These are phyloP conservation scores for Aspergillus egyptiacus DNA, from an alignment of 495 filamentous ascomycete genomes.

Conservation along the genomic window DNA sequence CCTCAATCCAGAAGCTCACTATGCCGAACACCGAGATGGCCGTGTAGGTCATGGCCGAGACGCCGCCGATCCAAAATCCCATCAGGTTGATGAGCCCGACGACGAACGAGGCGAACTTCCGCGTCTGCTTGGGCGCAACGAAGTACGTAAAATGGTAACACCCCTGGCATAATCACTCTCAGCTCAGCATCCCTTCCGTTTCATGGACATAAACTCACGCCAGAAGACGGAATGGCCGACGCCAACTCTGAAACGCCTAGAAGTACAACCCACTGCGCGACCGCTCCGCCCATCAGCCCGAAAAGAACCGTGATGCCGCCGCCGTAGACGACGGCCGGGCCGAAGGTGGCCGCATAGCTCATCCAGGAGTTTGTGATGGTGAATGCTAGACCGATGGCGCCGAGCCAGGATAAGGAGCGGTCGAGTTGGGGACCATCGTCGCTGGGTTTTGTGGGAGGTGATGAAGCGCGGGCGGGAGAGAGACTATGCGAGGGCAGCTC, in stretches of 20 bases:
- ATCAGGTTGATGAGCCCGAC: slow-evolving; percentile 27
- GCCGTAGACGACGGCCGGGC: slow-evolving; percentile 19
- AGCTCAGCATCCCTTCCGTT: no score
- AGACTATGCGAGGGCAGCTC: neutral
- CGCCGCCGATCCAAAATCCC: slow-evolving; percentile 24
- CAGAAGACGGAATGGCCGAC: slow-evolving; percentile 27
- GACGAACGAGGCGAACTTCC: slow-evolving; percentile 24
- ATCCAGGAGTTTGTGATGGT: slow-evolving; percentile 27
- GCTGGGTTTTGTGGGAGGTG: neutral
- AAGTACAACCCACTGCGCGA: slow-evolving; percentile 24
- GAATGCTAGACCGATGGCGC: neutral
- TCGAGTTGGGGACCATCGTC: no score
- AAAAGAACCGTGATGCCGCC: slow-evolving; percentile 22
- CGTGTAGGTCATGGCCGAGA: slow-evolving; percentile 15
- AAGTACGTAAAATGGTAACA: slow-evolving; percentile 31
- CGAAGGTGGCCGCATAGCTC: slow-evolving; percentile 20
- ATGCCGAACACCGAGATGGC: slow-evolving; percentile 21
- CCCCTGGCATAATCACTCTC: slow-evolving; percentile 11
- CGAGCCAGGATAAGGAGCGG: neutral
- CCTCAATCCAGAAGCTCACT: slow-evolving; percentile 19
- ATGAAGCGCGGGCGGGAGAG: neutral
- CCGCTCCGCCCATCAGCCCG: slow-evolving; percentile 15
- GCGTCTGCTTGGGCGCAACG: slow-evolving; percentile 19
- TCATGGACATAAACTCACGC: slow-evolving; percentile 10
- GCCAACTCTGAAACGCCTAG: slow-evolving; percentile 25